Conservation (phyloP, 129 eudicot species). For the Gnaphalium uliginosum region DNA sequence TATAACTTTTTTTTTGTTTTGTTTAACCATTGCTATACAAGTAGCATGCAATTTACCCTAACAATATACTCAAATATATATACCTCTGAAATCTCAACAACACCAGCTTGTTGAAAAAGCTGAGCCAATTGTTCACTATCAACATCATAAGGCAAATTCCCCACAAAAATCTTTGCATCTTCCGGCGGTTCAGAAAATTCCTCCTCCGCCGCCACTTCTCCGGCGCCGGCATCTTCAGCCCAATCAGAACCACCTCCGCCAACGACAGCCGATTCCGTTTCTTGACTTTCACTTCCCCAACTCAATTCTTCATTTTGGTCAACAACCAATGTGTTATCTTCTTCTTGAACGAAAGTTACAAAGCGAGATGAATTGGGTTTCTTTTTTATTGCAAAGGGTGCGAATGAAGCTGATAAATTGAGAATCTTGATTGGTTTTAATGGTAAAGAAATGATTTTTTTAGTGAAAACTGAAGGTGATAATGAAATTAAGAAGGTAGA, state of each 20-base stretch:
- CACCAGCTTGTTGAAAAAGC: slow-evolving; percentile 80
- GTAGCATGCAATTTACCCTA: background rate
- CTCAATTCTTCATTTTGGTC: slow-evolving; percentile 39
- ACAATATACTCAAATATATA: background rate
- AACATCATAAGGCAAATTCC: slow-evolving; percentile 80
- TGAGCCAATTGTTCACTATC: slow-evolving; percentile 77
- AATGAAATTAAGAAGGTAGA: slow-evolving; percentile 28
- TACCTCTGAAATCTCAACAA: slow-evolving; percentile 86
- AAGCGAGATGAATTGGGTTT: slow-evolving; percentile 28
- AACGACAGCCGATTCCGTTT: slow-evolving; percentile 15
- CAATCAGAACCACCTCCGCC: slow-evolving; percentile 24
- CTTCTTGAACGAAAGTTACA: slow-evolving; percentile 46
- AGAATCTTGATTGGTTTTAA: slow-evolving; percentile 45
- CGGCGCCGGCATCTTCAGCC: slow-evolving; percentile 23
- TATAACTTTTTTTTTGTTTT: no score
- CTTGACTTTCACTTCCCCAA: slow-evolving; percentile 29
- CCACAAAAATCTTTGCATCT: slow-evolving; percentile 76
- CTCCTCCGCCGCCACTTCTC: slow-evolving; percentile 26
- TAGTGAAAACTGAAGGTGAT: slow-evolving; percentile 38
- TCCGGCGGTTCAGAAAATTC: slow-evolving; percentile 49
- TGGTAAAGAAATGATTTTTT: slow-evolving; percentile 36
- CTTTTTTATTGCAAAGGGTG: slow-evolving; percentile 29
- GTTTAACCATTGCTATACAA: no score
- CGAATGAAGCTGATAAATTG: slow-evolving; percentile 42
- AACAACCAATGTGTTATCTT: slow-evolving; percentile 49